A percentile compares a stretch with the other conserved stretches of the same genome.
Conservation (phyloP, 2,329 filamentous ascomycete genomes). For the Ascochyta viciae-villosae region DNA sequence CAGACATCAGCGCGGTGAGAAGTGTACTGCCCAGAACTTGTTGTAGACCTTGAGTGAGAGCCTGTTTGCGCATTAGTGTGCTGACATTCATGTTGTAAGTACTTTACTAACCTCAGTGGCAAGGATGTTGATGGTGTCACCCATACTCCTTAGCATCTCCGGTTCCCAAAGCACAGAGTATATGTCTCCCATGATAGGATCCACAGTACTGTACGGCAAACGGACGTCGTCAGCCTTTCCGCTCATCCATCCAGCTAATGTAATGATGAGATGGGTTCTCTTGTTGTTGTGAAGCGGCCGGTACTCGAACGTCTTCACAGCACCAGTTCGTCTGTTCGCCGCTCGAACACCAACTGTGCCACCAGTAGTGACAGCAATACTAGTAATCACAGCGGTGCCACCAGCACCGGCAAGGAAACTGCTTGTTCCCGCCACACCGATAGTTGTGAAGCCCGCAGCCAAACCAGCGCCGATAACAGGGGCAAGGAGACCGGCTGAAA, state of each 20-base stretch:
- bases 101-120: constrained; percentile 80
- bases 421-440: constrained; percentile 87
- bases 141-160: constrained; percentile 97
- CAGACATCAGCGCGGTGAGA: constrained; percentile 87
- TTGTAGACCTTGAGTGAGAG: constrained; percentile 93
- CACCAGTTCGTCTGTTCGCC: constrained; percentile 84
- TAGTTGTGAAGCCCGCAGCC: constrained; percentile 92
- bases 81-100: neutral
- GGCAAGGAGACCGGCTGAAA: constrained; percentile 89
- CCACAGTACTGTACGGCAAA: constrained; percentile 92
- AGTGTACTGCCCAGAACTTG: constrained; percentile 93
- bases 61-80: constrained; percentile 60
- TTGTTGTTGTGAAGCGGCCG: constrained; percentile 98
- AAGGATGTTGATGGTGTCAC: constrained; percentile 97
- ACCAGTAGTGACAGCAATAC: constrained; percentile 83
- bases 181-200: constrained; percentile 97
- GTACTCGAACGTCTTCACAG: constrained; percentile 97
- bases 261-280: constrained; percentile 92
- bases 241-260: constrained; percentile 97
- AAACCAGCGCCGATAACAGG: constrained; percentile 94
- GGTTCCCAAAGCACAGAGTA: constrained; percentile 98
- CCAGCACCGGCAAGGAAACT: constrained; percentile 90
- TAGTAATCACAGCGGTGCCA: constrained; percentile 93
- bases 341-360: constrained; percentile 85
- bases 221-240: constrained; percentile 97